Percentiles rank a stretch among this genome's conserved stretches.
phyloP scores from a whole-genome alignment of 495 filamentous ascomycete genomes.

The Penicillium cinerascens region DNA sequence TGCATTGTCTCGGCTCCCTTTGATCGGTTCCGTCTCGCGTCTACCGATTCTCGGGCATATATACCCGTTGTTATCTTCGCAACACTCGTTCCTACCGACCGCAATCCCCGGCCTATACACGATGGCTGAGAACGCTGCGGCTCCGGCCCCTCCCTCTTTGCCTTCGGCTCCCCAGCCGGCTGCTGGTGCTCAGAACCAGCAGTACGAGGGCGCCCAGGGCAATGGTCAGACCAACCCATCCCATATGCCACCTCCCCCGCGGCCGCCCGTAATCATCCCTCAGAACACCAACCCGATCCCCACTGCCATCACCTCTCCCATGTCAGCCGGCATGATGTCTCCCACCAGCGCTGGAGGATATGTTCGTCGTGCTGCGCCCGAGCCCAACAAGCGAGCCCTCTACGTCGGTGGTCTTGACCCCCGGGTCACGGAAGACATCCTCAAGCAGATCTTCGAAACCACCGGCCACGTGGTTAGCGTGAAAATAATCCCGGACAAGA shows the following conservation, averaged over 20 bases:
- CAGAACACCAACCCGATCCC: constrained; percentile 97
- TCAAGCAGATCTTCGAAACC: constrained; percentile 98
- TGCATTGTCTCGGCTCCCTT: constrained; percentile 7
- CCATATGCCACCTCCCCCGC: constrained; percentile 92
- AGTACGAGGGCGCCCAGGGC: constrained; percentile 61
- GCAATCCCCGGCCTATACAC: constrained; percentile 24
- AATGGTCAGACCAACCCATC: constrained; percentile 59
- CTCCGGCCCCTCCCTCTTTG: constrained; percentile 51
- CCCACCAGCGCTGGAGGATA: constrained; percentile 75
- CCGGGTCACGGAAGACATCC: constrained; percentile 90
- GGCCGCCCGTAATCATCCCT: constrained; percentile 84
- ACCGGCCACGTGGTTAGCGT: constrained; percentile 97
- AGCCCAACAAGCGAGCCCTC: constrained; percentile 96
- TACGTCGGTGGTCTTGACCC: constrained; percentile 96
- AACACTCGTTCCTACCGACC: constrained; percentile 18
- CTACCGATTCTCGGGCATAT: constrained; percentile 1
- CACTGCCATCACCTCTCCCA: constrained; percentile 84
- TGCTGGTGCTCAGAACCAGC: constrained; percentile 66
- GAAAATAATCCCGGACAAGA: constrained; percentile 99
- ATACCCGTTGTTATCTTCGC: constrained; percentile 14
- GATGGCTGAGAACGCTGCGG: constrained; percentile 67
- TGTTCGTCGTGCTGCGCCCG: constrained; percentile 87
- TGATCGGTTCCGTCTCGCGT: background rate
- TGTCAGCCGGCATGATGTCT: constrained; percentile 77
- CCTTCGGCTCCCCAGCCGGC: constrained; percentile 64